Conservation (phyloP, 2,329 filamentous ascomycete genomes). For the Sarocladiaceae sp. region DNA sequence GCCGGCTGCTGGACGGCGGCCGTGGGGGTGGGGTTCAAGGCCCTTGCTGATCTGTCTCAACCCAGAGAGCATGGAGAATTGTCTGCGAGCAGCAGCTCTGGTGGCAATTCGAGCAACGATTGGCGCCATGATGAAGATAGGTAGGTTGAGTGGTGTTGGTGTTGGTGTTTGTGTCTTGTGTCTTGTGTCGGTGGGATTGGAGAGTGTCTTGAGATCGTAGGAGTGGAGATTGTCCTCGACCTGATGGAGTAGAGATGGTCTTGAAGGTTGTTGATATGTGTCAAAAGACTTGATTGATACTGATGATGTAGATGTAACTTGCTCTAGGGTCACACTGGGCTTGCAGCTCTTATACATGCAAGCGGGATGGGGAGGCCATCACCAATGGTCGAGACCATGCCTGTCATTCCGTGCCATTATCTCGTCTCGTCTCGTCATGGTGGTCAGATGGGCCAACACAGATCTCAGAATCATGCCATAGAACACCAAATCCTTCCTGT, state of each 20-base stretch:
- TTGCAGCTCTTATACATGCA: not conserved
- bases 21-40: constrained; percentile 7
- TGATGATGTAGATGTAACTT: constrained; percentile 5
- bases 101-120: constrained; percentile 2
- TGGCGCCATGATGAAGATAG: constrained; percentile 4
- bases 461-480: constrained; percentile 6
- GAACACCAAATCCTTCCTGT: not conserved
- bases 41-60: constrained; percentile 3
- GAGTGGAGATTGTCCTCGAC: not conserved
- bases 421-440: constrained; percentile 7
- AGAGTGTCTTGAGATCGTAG: constrained; percentile 1
- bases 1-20: not conserved
- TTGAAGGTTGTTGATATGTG: not conserved
- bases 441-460: constrained; percentile 8
- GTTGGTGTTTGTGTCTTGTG: not conserved
- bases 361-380: not conserved
- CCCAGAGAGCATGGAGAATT: constrained; percentile 5
- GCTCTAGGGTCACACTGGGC: not conserved
- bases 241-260: not conserved
- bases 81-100: constrained; percentile 3
- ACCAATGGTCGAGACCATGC: not conserved
- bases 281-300: constrained; percentile 3
- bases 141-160: not conserved
- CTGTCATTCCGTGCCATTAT: too few species aligned
- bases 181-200: not conserved